These are phyloP conservation scores for Pseudogymnoascus pannorum DNA, from an alignment of 2,329 filamentous ascomycete genomes.

Conservation along the genomic window DNA sequence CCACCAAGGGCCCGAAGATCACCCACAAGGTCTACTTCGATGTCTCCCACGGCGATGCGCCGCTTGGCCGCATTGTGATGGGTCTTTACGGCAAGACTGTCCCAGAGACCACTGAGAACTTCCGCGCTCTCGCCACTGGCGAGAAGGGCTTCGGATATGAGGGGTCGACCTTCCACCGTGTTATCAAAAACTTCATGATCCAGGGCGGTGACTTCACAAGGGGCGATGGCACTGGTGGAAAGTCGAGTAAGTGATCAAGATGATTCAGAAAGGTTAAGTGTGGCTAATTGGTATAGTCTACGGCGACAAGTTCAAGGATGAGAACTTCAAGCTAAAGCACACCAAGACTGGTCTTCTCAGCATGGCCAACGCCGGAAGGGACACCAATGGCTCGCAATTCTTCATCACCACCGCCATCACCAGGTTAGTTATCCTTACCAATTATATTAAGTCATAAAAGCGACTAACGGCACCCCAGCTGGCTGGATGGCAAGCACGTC, in stretches of 20 bases:
- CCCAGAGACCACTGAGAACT: conserved; percentile 68
- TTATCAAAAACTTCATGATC: conserved; percentile 89
- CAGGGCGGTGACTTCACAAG: conserved; percentile 85
- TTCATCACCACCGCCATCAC: conserved; percentile 83
- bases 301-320: conserved; percentile 73
- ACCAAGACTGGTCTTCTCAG: conserved; percentile 74
- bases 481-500: conserved; percentile 79
- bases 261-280: background rate
- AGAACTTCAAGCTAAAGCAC: conserved; percentile 96
- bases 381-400: conserved; percentile 86
- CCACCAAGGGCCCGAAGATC: conserved; percentile 85
- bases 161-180: conserved; percentile 78
- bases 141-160: conserved; percentile 82
- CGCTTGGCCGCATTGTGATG: conserved; percentile 67
- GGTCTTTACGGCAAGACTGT: conserved; percentile 85
- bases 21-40: conserved; percentile 93
- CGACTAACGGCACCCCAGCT: conserved; percentile 39
- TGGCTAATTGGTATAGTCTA: conserved; percentile 51
- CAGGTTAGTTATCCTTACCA: conserved; percentile 41
- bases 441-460: background rate
- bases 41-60: conserved; percentile 67
- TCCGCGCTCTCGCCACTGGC: conserved; percentile 72
- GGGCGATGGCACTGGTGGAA: conserved; percentile 74
- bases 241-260: conserved; percentile 57
- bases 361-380: conserved; percentile 79